A percentile compares a stretch with the other conserved stretches of the same genome.
phyloP scores from a whole-genome alignment of 129 eudicot species.

The Chrysanthemum seticuspe region DNA sequence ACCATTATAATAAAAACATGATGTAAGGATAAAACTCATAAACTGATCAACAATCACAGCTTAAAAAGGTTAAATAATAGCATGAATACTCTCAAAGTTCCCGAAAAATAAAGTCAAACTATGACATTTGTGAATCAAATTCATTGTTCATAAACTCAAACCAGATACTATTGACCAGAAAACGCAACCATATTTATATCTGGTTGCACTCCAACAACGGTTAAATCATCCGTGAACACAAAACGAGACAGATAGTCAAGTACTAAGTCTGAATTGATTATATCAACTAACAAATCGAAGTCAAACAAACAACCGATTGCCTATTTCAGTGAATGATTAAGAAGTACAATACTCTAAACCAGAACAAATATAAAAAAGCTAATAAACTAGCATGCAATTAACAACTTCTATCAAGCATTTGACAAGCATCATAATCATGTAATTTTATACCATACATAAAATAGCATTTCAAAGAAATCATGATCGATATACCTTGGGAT shows the following conservation, averaged over 20 bases:
- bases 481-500: constrained; percentile 65
- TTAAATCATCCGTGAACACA: neutral
- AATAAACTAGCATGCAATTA: constrained; percentile 6
- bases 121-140: neutral
- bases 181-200: too few species aligned
- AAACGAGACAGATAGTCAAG: neutral
- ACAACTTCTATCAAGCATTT: neutral
- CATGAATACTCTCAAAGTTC: neutral
- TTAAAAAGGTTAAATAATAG: neutral
- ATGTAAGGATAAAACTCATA: constrained; percentile 1
- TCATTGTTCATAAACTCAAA: neutral
- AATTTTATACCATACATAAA: constrained; percentile 3
- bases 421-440: constrained; percentile 13
- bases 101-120: neutral
- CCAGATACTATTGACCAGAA: neutral
- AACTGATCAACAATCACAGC: neutral
- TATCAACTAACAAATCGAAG: neutral
- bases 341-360: neutral
- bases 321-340: constrained; percentile 2
- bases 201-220: neutral
- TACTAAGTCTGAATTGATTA: neutral
- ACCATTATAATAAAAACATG: constrained; percentile 1
- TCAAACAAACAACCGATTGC: constrained; percentile 20
- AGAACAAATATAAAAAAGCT: neutral
- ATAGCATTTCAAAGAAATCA: constrained; percentile 3